These are phyloP conservation scores for Leptomonas pyrrhocoris DNA, from an alignment of 208 protist genomes.

Conservation along the genomic window DNA sequence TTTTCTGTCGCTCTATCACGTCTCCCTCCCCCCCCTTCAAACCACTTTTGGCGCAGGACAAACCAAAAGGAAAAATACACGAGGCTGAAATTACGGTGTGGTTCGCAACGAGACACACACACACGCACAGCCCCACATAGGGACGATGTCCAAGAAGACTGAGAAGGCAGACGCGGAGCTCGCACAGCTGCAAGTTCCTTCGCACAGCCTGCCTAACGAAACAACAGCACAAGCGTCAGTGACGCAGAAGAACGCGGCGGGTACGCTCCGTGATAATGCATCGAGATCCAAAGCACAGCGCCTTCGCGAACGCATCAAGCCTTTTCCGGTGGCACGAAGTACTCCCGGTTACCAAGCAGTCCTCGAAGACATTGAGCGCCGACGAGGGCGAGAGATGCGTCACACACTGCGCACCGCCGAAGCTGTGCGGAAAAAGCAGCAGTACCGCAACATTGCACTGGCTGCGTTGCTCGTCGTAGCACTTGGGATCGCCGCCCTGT, in stretches of 20 bases:
- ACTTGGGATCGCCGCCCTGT: neutral
- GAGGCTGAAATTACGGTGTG: no score
- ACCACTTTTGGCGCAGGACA: no score
- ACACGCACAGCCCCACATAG: neutral
- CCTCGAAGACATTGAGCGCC: conserved; percentile 21
- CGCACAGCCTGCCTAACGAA: conserved; percentile 9
- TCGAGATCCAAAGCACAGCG: neutral
- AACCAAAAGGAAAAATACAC: no score
- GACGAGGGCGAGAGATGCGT: conserved; percentile 26
- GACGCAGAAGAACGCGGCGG: neutral
- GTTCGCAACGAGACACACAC: no score
- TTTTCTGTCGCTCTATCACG: no score
- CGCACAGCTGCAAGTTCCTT: conserved; percentile 14
- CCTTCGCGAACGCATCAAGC: conserved; percentile 13
- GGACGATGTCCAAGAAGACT: conserved; percentile 11
- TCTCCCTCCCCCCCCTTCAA: no score
- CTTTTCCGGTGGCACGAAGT: neutral
- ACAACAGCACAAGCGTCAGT: neutral
- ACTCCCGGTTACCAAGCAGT: conserved; percentile 16
- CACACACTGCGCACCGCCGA: conserved; percentile 12
- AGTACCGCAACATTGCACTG: conserved; percentile 7
- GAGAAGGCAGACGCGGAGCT: conserved; percentile 2
- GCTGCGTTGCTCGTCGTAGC: conserved; percentile 13
- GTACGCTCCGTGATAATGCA: no score
- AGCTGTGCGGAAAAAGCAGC: neutral